These are phyloP conservation scores for Glycyrrhiza uralensis DNA, from an alignment of 306 rosid genomes.

Conservation along the genomic window DNA sequence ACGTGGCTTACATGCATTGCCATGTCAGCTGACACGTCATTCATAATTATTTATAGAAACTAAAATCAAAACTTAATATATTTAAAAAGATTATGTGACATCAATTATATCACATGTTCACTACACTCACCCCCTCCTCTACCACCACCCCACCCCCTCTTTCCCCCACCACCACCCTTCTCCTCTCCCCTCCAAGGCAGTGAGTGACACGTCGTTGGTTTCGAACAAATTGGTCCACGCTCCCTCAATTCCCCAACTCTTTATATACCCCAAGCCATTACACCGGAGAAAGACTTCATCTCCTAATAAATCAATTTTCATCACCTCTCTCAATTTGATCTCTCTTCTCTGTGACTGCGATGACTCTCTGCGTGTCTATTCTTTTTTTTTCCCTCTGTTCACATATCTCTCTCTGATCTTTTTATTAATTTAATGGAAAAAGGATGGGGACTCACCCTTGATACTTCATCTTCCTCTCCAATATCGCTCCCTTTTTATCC, in stretches of 20 bases:
- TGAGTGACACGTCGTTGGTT: no score
- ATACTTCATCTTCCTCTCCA: conserved; percentile 34
- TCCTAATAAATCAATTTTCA: neutral
- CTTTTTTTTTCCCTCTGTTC: neutral
- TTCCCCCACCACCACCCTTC: no score
- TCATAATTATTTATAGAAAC: no score
- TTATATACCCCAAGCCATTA: conserved; percentile 56
- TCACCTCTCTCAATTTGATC: neutral
- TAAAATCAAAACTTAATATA: no score
- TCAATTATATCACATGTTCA: no score
- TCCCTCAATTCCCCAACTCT: conserved; percentile 38
- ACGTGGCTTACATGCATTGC: no score
- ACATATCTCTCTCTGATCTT: neutral
- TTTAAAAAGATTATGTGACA: no score
- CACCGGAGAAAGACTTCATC: conserved; percentile 58
- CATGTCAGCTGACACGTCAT: no score
- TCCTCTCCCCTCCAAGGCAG: no score
- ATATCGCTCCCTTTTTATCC: conserved; percentile 27
- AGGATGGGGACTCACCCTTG: conserved; percentile 87
- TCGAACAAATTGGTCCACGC: conserved; percentile 52
- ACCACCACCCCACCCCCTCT: no score
- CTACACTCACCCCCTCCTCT: no score
- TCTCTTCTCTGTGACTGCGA: neutral
- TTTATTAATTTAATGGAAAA: conserved; percentile 61
- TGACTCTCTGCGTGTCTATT: neutral